Conservation (phyloP, 495 filamentous ascomycete genomes). For the Penicillium steckii region DNA sequence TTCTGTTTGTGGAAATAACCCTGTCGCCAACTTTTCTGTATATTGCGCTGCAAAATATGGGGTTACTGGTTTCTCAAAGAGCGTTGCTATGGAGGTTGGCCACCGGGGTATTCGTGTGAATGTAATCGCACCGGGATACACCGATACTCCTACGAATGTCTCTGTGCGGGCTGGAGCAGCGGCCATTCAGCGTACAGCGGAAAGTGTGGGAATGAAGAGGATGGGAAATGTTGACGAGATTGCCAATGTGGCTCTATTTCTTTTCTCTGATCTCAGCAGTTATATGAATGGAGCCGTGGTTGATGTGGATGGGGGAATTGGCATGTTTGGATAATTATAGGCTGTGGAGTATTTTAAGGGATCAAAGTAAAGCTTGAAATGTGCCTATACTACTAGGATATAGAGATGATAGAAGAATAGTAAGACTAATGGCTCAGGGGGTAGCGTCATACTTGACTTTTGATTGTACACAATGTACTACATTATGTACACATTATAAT, state of each 20-base stretch:
- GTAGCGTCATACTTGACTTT: too few relatives aligned
- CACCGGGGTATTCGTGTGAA: constrained; percentile 44
- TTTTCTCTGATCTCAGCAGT: constrained; percentile 1
- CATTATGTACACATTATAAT: too few relatives aligned
- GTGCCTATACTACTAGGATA: too few relatives aligned
- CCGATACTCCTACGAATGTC: constrained; percentile 38
- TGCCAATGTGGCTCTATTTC: background rate
- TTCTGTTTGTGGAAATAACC: constrained; percentile 40
- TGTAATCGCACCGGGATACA: constrained; percentile 47
- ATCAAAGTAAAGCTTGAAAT: too few relatives aligned
- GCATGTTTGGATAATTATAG: background rate
- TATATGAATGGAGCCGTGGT: constrained; percentile 3
- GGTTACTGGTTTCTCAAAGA: constrained; percentile 47
- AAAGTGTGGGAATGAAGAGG: background rate
- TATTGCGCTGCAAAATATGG: constrained; percentile 53
- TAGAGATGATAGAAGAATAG: too few relatives aligned
- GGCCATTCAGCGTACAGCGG: constrained; percentile 13
- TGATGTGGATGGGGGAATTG: constrained; percentile 2
- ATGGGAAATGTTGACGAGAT: constrained; percentile 11
- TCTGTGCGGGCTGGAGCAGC: constrained; percentile 29
- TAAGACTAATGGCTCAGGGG: too few relatives aligned
- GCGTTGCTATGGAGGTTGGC: constrained; percentile 51
- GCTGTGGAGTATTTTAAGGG: too few relatives aligned
- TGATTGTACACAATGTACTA: too few relatives aligned
- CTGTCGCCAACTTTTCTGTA: constrained; percentile 29